Evolutionary conservation across 176 grass and related monocot species (phyloP).

Genomic region (Olyra latifolia): DNA sequence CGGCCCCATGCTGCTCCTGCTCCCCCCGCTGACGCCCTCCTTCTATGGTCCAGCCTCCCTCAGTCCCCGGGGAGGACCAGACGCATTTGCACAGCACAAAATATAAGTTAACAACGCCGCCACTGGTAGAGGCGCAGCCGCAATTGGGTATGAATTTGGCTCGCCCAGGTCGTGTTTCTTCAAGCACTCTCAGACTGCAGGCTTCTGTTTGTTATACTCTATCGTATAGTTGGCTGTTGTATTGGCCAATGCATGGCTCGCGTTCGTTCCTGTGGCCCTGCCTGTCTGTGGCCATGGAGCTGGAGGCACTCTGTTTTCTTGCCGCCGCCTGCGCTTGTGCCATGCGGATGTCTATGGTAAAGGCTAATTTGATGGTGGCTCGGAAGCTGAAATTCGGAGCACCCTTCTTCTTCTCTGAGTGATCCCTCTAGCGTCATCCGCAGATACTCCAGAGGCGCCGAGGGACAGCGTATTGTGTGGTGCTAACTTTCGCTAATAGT

Average conservation of each 20-base stretch:
- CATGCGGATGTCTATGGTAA: too few relatives aligned
- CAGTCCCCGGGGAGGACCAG: background rate
- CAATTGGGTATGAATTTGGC: background rate
- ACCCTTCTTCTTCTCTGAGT: background rate
- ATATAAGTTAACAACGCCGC: background rate
- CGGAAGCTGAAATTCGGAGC: background rate
- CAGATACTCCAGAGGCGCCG: background rate
- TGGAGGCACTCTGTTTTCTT: too few relatives aligned
- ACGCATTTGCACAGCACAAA: background rate
- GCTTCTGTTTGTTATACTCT: background rate
- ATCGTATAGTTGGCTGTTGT: background rate
- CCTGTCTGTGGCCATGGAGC: too few relatives aligned
- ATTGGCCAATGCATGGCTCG: background rate
- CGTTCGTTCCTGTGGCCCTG: background rate
- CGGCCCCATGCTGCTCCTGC: background rate
- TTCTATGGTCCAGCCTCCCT: conserved; percentile 11
- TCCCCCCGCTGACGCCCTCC: background rate
- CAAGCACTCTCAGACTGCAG: too few relatives aligned
- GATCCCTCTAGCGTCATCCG: background rate
- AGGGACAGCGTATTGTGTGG: background rate
- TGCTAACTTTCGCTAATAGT: background rate
- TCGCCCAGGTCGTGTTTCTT: background rate
- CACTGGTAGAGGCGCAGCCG: background rate
- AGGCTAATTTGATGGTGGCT: background rate
- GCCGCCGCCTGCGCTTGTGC: too few relatives aligned